These are phyloP conservation scores for Ophiocordyceps camponoti-saundersi DNA, from an alignment of 2,329 filamentous ascomycete species.

Conservation along the genomic window DNA sequence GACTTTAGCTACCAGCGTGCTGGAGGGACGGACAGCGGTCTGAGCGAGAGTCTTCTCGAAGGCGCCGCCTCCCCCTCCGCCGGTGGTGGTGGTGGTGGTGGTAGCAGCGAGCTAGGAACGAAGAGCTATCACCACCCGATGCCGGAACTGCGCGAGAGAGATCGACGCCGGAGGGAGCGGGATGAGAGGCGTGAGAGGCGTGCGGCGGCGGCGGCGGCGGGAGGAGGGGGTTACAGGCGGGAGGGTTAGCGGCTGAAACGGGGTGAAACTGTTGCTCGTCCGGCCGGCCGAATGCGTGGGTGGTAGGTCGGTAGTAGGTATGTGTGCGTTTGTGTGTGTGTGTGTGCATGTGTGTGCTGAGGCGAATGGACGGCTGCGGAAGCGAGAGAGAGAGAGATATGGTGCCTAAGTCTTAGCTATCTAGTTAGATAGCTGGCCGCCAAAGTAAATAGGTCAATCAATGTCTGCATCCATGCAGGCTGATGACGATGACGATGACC, in stretches of 20 bases:
- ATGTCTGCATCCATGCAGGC: too few relatives aligned
- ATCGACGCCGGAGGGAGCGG: slow-evolving; percentile 11
- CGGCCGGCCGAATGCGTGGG: neutral
- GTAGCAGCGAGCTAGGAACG: slow-evolving; percentile 32
- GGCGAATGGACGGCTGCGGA: neutral
- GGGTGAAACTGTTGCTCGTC: neutral
- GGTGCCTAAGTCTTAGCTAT: too few relatives aligned
- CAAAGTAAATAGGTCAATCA: too few relatives aligned
- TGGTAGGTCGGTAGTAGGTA: neutral
- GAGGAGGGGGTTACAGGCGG: slow-evolving; percentile 13
- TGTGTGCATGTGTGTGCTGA: too few relatives aligned
- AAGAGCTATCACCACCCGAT: slow-evolving; percentile 40
- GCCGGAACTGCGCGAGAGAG: slow-evolving; percentile 27
- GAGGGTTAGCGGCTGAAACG: slow-evolving; percentile 12
- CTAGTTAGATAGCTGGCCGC: too few relatives aligned
- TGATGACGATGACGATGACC: too few relatives aligned
- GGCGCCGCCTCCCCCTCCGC: slow-evolving; percentile 1
- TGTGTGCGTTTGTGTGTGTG: neutral
- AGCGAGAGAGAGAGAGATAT: too few relatives aligned
- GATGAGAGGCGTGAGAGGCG: slow-evolving; percentile 18
- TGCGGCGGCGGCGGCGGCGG: slow-evolving; percentile 1
- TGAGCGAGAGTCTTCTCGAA: slow-evolving; percentile 14
- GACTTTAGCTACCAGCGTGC: slow-evolving; percentile 38
- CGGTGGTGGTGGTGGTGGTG: slow-evolving; percentile 2
- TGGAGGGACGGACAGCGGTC: slow-evolving; percentile 14